These are phyloP conservation scores for Penicillium turbatum DNA, from an alignment of 495 filamentous ascomycete genomes.

Conservation along the genomic window DNA sequence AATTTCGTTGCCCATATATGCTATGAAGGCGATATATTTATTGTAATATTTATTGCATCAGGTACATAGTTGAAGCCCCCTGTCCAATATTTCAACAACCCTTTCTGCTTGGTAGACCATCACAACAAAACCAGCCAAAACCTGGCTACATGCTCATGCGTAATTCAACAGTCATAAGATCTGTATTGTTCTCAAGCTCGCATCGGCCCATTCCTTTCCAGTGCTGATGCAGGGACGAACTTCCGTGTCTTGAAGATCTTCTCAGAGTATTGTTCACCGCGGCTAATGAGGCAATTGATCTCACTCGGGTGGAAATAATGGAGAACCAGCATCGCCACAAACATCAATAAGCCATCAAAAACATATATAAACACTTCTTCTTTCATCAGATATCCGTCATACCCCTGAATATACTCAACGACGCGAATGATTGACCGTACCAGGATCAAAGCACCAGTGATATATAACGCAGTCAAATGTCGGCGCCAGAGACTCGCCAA, in stretches of 20 bases:
- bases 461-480: conserved; percentile 51
- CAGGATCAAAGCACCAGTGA: conserved; percentile 51
- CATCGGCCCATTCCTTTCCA: conserved; percentile 10
- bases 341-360: conserved; percentile 60
- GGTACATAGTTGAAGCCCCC: too few relatives aligned
- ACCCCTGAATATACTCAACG: conserved; percentile 58
- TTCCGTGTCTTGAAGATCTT: conserved; percentile 14
- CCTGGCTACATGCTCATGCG: too few relatives aligned
- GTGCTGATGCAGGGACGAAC: conserved; percentile 9
- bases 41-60: too few relatives aligned
- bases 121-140: too few relatives aligned
- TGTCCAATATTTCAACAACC: too few relatives aligned
- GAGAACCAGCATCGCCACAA: conserved; percentile 47
- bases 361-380: conserved; percentile 60
- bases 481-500: conserved; percentile 43
- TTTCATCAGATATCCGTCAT: conserved; percentile 45
- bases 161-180: not conserved
- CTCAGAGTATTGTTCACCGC: conserved; percentile 14
- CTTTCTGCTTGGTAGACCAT: too few relatives aligned
- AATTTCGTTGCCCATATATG: too few relatives aligned
- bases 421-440: conserved; percentile 58
- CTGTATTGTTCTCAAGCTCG: not conserved
- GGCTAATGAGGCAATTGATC: conserved; percentile 23
- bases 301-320: conserved; percentile 35
- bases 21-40: too few relatives aligned